Evolutionary conservation across 2,329 filamentous ascomycete species (phyloP), one percentile per base, ranked within the genome.

Genomic region (Colletotrichum salicis): DNA sequence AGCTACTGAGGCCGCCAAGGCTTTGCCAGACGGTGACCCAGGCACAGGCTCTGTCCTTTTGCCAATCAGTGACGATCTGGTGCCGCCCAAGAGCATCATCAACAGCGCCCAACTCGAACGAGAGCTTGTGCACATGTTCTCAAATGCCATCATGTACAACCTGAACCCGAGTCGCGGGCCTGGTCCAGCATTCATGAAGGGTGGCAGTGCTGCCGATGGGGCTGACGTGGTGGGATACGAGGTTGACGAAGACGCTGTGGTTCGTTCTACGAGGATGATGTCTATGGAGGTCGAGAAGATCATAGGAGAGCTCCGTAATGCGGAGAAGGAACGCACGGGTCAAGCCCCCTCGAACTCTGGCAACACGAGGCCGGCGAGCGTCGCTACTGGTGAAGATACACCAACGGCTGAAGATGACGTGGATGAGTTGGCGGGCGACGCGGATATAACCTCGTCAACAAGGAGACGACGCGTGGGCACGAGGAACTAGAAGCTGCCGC

Each of bases 131-230:
- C 93, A 97, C 77, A 98, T 98, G 94, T 97, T 98, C 80, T 94
- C 95, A 75, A 98, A 98, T 78, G 96, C 96, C 22, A 93, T 98
- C 82, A 98, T 99, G 96, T 99, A 97, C 85, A 98, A 98, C 77
- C 91, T 93, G 0, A 94, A 97, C 73, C 91, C 92, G 0, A 86
- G 93, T 75, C 89, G 92, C 31, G 92, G 93, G 0, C 90, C 92
- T 11, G 92, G 92, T 0, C 85, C 87, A 2, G 84, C 86, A 0
- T 93, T 95, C 74, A 80, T 89, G 76, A 82, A 84, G 67, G 76
- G 75, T 76, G 61, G 82, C 79, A 69, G 48, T 22, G 66, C 64
- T 5, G 71, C 27, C 15, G 86, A 85, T 72, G 80, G 86, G 75
- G 78, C 87, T 75, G 80, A 84, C 64, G 79, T 86, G 1, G 83